phyloP scores from a whole-genome alignment of 495 filamentous ascomycete genomes.

The Hypoxylon intermedium region DNA sequence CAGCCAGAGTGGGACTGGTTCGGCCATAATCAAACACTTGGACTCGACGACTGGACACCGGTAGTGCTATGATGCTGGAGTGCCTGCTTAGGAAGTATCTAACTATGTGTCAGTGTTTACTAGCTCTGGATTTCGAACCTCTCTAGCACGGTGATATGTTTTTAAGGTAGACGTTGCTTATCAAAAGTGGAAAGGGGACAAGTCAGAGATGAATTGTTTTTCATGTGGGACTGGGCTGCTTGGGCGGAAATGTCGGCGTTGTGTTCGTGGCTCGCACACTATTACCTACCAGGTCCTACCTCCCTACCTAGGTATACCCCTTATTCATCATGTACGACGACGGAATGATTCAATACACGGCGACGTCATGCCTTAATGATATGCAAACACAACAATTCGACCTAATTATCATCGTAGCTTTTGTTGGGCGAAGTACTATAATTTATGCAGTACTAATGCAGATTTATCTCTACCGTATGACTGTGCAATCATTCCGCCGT shows the following conservation, averaged over 20 bases:
- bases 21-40: slow-evolving; percentile 26
- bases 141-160: neutral
- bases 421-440: no score
- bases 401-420: neutral
- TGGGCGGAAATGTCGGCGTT: slow-evolving; percentile 13
- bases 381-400: neutral
- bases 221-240: slow-evolving; percentile 33
- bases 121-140: neutral
- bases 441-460: neutral
- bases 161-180: neutral
- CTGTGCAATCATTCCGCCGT: slow-evolving; percentile 21
- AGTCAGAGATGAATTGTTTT: slow-evolving; percentile 11
- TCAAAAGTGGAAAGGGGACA: slow-evolving; percentile 1
- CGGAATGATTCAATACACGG: no score
- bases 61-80: neutral
- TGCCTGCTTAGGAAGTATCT: neutral
- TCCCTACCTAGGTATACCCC: no score
- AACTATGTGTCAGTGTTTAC: neutral
- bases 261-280: neutral
- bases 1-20: slow-evolving; percentile 76
- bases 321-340: neutral
- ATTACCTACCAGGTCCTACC: no score
- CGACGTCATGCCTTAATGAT: no score
- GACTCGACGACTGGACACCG: neutral
- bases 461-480: neutral